phyloP scores from a whole-genome alignment of 495 filamentous ascomycete genomes.

The Glarea lozoyensis region DNA sequence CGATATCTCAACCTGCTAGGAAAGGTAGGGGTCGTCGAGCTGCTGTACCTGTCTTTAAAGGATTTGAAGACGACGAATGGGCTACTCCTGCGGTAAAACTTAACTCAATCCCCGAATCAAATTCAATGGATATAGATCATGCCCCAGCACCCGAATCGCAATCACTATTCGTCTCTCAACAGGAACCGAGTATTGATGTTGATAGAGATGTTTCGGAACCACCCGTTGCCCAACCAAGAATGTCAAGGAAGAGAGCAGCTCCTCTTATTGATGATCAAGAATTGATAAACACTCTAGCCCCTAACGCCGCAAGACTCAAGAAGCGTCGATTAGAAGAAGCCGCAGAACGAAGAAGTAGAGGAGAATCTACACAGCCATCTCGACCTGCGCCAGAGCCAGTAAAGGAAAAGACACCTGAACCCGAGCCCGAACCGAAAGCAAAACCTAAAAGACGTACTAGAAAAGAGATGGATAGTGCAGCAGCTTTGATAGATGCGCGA shows the following conservation, averaged over 20 bases:
- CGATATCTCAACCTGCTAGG: constrained; percentile 17
- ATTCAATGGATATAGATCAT: constrained; percentile 12
- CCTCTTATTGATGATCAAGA: constrained; percentile 32
- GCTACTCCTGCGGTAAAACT: constrained; percentile 23
- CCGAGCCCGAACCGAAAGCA: constrained; percentile 3
- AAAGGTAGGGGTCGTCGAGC: constrained; percentile 33
- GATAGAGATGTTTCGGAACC: constrained; percentile 9
- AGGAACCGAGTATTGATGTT: constrained; percentile 7
- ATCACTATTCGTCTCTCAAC: constrained; percentile 32
- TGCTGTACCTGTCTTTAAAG: constrained; percentile 59
- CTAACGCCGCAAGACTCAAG: constrained; percentile 65
- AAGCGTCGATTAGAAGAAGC: constrained; percentile 48
- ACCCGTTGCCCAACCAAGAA: constrained; percentile 1
- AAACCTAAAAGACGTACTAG: constrained; percentile 49
- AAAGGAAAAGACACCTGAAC: constrained; percentile 6
- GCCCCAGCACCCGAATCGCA: constrained; percentile 17
- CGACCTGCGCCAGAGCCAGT: constrained; percentile 8
- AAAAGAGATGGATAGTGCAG: constrained; percentile 52
- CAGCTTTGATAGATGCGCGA: too few species aligned
- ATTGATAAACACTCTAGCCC: constrained; percentile 52
- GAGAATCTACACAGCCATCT: constrained; percentile 19
- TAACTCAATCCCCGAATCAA: constrained; percentile 15
- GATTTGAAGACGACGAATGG: constrained; percentile 42
- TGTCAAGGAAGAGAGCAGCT: constrained; percentile 35
- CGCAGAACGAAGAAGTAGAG: constrained; percentile 26